phyloP scores from a whole-genome alignment of 176 grass and related monocot species.

The Triticum turgidum region DNA sequence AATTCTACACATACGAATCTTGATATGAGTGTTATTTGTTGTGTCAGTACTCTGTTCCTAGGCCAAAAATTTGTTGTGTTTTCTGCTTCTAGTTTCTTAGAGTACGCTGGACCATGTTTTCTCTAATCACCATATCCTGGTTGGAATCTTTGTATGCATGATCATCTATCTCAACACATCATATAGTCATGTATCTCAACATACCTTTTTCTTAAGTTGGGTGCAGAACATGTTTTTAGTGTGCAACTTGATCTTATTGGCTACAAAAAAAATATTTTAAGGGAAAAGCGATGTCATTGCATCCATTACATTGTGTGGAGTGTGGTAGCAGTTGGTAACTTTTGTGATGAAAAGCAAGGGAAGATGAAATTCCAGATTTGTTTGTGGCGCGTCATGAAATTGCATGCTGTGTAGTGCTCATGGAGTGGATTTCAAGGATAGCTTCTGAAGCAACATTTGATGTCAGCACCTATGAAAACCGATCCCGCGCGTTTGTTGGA shows the following conservation, averaged over 20 bases:
- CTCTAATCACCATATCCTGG: not conserved
- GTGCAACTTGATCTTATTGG: not conserved
- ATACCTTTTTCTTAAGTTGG: not conserved
- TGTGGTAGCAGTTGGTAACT: not conserved
- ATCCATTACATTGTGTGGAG: not conserved
- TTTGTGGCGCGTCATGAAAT: not conserved
- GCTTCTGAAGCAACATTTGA: too few species aligned
- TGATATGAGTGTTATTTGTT: not conserved
- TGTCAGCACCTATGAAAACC: too few species aligned
- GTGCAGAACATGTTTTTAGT: not conserved
- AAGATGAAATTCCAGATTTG: constrained; percentile 19
- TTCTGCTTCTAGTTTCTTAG: not conserved
- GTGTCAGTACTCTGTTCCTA: not conserved
- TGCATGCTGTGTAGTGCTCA: not conserved
- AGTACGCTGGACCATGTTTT: not conserved
- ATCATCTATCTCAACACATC: too few species aligned
- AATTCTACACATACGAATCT: not conserved
- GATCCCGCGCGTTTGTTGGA: too few species aligned
- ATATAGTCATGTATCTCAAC: too few species aligned
- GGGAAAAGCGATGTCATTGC: not conserved
- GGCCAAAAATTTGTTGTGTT: not conserved
- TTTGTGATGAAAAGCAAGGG: not conserved
- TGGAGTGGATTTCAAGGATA: constrained; percentile 4
- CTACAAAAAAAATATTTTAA: not conserved
- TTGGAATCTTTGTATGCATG: too few species aligned